Evolutionary conservation across 768 basidiomycete species (phyloP), one percentile per base, ranked within the genome.

Genomic region (Lactarius evosmus): DNA sequence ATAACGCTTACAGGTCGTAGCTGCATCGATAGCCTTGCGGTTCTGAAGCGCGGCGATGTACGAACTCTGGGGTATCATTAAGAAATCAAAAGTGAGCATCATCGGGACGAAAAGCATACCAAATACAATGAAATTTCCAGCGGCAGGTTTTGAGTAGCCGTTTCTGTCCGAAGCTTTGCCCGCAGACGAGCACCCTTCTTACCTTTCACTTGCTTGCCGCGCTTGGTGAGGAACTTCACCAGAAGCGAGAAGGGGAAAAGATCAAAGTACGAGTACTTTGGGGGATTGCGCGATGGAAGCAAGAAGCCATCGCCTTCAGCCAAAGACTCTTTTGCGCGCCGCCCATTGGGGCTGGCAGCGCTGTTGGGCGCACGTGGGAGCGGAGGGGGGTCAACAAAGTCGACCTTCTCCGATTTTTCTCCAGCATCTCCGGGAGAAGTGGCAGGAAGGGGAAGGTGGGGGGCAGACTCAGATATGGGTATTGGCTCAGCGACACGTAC

Each of bases 201-300:
- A n/a, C 87, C 87, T 66, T 81, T 81, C 29, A 87, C 69, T 17
- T 81, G 75, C 60, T 73, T 77, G 0, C 86, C 85, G 12, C 74
- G 71, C 65, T 78, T 76, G 8, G 79, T 76, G 40, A 88, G 72
- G 44, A 72, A 73, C 34, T 74, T 69, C 4, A 85, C 80, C 29
- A 86, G 69, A 7, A 88, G 73, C 33, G 88, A 87, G 73, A 89
- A 86, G 19, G 88, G 87, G 74, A 87, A 89, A 8, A 88, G 65
- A 70, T 89, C 87, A 62, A 87, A 82, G 40, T 85, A 38, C 58
- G 81, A 77, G 67, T 82, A 85, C 70, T 80, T 80, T 1, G 87
- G 86, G 4, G 88, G 86, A 72, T 79, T 78, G 50, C 74, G 74
- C 4, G 83, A 79, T 4, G 88, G 86, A 16, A 82, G 70, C 29